Base-by-base conservation (phyloP, 108 stramenopile species). In the Cyclotella kingstonii region DNA sequence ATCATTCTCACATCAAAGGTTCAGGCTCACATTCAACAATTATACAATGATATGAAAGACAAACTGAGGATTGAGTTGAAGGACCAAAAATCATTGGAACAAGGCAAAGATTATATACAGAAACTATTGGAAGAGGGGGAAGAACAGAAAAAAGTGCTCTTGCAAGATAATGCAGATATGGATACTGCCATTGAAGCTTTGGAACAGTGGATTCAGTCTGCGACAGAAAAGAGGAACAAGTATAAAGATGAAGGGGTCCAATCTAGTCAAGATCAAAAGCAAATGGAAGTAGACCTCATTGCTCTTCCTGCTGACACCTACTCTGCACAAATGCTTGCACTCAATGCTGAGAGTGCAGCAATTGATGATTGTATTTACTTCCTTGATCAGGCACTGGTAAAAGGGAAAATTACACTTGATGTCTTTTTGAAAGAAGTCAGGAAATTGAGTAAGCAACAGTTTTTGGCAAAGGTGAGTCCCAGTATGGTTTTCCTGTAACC, bases 321-420 rank as follows among this genome's bases (percentile, higher is more conserved):
- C 14, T 73, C 86, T 14, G 66, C 75, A 9, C 89, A 94, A 78
- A 81, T 90, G 88, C 58, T 94, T 6, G 66, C 79, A 23, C 60
- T 91, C 39, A 65, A 62, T 29, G 86, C 93, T 0, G 84, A 87
- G 50, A 90, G 76, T 68, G 81, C 82, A 2, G 72, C 89, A 9
- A 70, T 89, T 21, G 79, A 85, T 8, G 93, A 94, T 76, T 77
- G 73, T 14, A 65, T 94, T 31, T 94, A 91, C 68, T 94, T 87
- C 75, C 60, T 94, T 50, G 90, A 91, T 71, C 61, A 76, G 47
- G 83, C 81, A 17, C 60, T 94, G 68, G 81, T 82, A 23, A 63
- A 49, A 59, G 78, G 81, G 1, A 68, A 60, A n/a, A 64, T 91
- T 2, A 66, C 81, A n/a, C 63, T 85, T 33, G 81, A 81, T 25